Percentiles rank a stretch among this genome's conserved stretches.
These are phyloP conservation scores for Saccharum officinarum DNA, from an alignment of 176 grass and related monocot genomes.

Conservation along the genomic window DNA sequence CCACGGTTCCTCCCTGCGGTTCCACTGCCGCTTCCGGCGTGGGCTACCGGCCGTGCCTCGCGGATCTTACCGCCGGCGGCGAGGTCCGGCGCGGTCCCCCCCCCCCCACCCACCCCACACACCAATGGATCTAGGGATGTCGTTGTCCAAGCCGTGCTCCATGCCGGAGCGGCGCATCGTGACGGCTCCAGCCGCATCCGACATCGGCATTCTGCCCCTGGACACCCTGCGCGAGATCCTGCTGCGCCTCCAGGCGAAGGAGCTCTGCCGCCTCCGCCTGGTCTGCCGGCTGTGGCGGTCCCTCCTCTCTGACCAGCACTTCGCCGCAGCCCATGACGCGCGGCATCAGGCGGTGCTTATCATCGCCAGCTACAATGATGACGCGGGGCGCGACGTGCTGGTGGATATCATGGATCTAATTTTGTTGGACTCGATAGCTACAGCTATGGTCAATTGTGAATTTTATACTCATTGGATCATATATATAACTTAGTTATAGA, in stretches of 20 bases:
- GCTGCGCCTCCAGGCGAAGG: not conserved
- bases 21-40: too few species aligned
- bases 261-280: not conserved
- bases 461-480: too few species aligned
- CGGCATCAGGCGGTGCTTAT: not conserved
- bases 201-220: too few species aligned
- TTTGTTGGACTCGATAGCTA: too few species aligned
- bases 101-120: too few species aligned
- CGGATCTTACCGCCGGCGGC: too few species aligned
- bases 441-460: too few species aligned
- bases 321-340: not conserved
- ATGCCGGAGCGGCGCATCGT: not conserved
- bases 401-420: slow-evolving; percentile 10
- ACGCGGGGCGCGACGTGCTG: not conserved
- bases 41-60: too few species aligned
- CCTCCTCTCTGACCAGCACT: slow-evolving; percentile 6
- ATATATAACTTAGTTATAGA: too few species aligned
- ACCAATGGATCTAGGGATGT: not conserved
- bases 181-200: not conserved
- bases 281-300: not conserved
- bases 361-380: not conserved
- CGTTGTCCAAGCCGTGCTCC: not conserved
- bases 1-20: too few species aligned
- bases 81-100: too few species aligned
- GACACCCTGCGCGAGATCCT: not conserved